Evolutionary conservation across 371 early-diverging fungal species (phyloP).

Genomic region (Rhizopus stolonifer): DNA sequence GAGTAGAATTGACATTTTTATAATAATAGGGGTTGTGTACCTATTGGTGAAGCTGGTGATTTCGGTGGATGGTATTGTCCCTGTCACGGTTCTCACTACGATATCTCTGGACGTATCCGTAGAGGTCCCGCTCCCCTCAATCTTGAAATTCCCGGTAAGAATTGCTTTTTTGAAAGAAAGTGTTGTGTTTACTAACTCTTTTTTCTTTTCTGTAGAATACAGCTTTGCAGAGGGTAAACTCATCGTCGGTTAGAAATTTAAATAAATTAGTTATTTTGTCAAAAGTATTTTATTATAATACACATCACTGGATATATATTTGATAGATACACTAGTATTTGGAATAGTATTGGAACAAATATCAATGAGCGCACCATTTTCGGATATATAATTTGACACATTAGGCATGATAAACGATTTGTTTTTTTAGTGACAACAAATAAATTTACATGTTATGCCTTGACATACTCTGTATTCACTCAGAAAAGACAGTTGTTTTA

Average conservation of each 20-base stretch:
- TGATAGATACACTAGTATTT: too few species aligned
- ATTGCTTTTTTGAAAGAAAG: not conserved
- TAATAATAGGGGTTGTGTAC: conserved; percentile 94
- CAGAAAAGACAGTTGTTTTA: too few species aligned
- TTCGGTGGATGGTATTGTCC: conserved; percentile 99
- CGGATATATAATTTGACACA: too few species aligned
- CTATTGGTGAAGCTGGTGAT: conserved; percentile 97
- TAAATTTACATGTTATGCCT: too few species aligned
- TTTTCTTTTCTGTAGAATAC: conserved; percentile 36
- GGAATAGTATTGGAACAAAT: too few species aligned
- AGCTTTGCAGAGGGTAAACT: conserved; percentile 47
- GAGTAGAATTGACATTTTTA: too few species aligned
- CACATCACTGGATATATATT: too few species aligned
- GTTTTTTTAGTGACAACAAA: too few species aligned
- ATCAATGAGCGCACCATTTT: too few species aligned
- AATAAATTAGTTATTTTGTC: not conserved
- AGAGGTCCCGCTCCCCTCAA: conserved; percentile 98
- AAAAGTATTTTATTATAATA: not conserved
- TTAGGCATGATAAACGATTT: too few species aligned
- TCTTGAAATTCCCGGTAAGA: conserved; percentile 87
- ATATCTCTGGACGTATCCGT: conserved; percentile 93
- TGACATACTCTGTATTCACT: too few species aligned
- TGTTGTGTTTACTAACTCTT: not conserved
- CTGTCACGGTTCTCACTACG: conserved; percentile 98
- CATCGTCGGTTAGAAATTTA: conserved; percentile 50